Conservation (phyloP, 1,284 basidiomycete species). For the Pyrrhoderma lamaoense region DNA sequence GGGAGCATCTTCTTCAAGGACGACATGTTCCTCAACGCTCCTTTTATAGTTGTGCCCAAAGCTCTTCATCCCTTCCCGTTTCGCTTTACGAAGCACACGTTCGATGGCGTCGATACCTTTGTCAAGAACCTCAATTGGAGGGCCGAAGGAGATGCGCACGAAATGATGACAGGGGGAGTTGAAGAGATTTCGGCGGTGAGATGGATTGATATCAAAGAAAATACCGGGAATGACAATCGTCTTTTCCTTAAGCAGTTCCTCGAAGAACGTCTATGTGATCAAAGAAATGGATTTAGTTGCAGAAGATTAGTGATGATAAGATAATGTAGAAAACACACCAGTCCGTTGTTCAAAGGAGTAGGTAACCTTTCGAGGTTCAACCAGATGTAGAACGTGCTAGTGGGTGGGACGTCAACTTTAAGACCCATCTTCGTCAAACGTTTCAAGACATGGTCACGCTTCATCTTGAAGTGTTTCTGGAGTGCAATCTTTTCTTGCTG, state of each 20-base stretch:
- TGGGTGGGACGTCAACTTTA: slow-evolving; percentile 67
- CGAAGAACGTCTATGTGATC: slow-evolving; percentile 81
- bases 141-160: slow-evolving; percentile 83
- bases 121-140: slow-evolving; percentile 75
- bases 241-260: slow-evolving; percentile 87
- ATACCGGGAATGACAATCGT: slow-evolving; percentile 87
- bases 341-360: slow-evolving; percentile 77
- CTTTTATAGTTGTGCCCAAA: slow-evolving; percentile 67
- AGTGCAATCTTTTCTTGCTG: slow-evolving; percentile 71
- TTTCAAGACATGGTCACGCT: slow-evolving; percentile 83
- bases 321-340: slow-evolving; percentile 40
- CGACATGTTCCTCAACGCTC: slow-evolving; percentile 35
- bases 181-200: slow-evolving; percentile 82
- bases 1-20: neutral
- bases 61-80: slow-evolving; percentile 47
- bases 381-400: slow-evolving; percentile 88
- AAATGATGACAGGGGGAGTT: slow-evolving; percentile 89
- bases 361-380: slow-evolving; percentile 75
- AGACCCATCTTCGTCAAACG: slow-evolving; percentile 76
- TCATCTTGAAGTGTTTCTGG: slow-evolving; percentile 84
- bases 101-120: slow-evolving; percentile 83
- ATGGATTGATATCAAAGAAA: slow-evolving; percentile 86
- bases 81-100: slow-evolving; percentile 67
- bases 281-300: neutral
- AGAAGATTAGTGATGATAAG: neutral